Evolutionary conservation across 345 rosid species (phyloP), one percentile per base, ranked within the genome.

Genomic region (Excoecaria cochinchinensis): DNA sequence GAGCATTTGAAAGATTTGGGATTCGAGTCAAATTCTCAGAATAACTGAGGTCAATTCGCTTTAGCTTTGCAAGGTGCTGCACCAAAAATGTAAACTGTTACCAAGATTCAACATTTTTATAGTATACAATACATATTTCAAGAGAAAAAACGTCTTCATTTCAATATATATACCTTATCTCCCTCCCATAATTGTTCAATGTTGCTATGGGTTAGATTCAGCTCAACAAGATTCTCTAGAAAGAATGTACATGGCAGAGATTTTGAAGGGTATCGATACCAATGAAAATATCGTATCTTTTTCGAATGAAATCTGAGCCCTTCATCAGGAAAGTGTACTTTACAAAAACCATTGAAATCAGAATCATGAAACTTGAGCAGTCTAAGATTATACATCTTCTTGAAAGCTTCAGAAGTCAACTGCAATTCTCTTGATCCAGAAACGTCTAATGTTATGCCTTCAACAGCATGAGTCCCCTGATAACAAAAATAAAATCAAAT

Each of bases 241-340:
- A 1, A 21, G 31, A 75, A 75, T 11, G 55, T 44, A 21, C 24
- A 40, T 44, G 72, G 71, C 25, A 66, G 24, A 22, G 55, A n/a
- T 40, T 46, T 66, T 12, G 8, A 19, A 56, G 78, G 72, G 57
- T 50, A 75, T 22, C 24, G 0, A 53, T 56, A 0, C 78, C 72
- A 75, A 12, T 44, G 14, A 24, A 75, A 65, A 67, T 66, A 55
- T 19, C 72, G 59, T 31, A 75, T 14, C 66, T 75, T 51, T 40
- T 42, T 24, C 1, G 72, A 15, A 10, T 40, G 65, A 24, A 17
- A 42, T 25, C 3, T 3, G 42, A 75, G 44, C 3, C 51, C 57
- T 31, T 9, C 36, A 42, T 9, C 19, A 42, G 64, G 78, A 59
- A 72, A 50, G 16, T 7, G 15, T 14, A 72, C 14, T 72, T 58